Conservation (phyloP, 805 yeast species). For the Starmerella tilneyi region DNA sequence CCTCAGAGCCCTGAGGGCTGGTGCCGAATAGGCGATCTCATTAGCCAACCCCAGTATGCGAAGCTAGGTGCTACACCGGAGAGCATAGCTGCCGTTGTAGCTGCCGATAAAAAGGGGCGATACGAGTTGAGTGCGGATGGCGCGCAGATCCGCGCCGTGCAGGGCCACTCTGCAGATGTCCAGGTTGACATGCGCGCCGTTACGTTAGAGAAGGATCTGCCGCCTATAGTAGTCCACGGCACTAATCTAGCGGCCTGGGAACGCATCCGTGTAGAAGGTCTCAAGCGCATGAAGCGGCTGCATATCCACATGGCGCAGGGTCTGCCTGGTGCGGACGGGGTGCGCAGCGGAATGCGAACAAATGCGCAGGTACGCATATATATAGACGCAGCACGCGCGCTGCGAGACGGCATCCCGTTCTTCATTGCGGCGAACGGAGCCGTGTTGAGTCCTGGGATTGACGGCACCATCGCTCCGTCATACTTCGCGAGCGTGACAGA, state of each 20-base stretch:
- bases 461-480: conserved; percentile 41
- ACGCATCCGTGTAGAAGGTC: conserved; percentile 45
- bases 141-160: conserved; percentile 67
- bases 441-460: conserved; percentile 53
- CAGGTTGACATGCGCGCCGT: conserved; percentile 38
- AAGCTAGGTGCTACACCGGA: conserved; percentile 44
- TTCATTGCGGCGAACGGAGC: conserved; percentile 66
- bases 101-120: conserved; percentile 57
- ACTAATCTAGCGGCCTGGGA: conserved; percentile 46
- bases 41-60: conserved; percentile 50
- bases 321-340: conserved; percentile 37
- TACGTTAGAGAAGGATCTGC: conserved; percentile 35
- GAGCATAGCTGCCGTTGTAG: conserved; percentile 54
- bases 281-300: conserved; percentile 61
- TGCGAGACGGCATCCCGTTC: conserved; percentile 40
- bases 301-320: conserved; percentile 80
- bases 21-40: conserved; percentile 43
- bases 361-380: conserved; percentile 49
- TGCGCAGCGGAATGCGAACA: conserved; percentile 67
- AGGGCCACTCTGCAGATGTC: conserved; percentile 69
- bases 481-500: conserved; percentile 38
- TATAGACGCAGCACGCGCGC: conserved; percentile 45
- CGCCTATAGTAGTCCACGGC: conserved; percentile 64
- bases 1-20: conserved; percentile 60
- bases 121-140: conserved; percentile 39